Evolutionary conservation across 2,329 filamentous ascomycete genomes (phyloP).

Genomic region (Aotearoamyces nothofagi): DNA sequence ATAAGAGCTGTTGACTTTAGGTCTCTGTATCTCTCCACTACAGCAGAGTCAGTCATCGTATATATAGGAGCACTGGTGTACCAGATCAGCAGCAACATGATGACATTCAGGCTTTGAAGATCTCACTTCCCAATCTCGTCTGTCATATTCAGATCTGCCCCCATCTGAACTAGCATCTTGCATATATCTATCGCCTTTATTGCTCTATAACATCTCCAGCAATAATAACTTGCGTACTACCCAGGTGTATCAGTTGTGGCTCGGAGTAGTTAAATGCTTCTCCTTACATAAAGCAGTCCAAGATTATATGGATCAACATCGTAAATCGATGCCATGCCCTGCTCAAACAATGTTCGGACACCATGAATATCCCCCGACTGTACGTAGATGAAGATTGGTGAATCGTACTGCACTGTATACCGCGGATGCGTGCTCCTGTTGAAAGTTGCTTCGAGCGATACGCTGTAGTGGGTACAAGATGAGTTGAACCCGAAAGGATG

Average conservation of each 20-base stretch:
- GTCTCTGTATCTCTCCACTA: constrained; percentile 1
- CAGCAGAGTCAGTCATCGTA: neutral
- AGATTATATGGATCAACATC: constrained; percentile 5
- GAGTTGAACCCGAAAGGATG: neutral
- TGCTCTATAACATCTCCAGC: neutral
- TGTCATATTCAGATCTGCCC: neutral
- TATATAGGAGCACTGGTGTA: neutral
- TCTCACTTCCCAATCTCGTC: constrained; percentile 1
- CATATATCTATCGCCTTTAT: neutral
- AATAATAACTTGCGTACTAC: constrained; percentile 1
- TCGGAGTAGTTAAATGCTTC: neutral
- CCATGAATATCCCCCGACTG: neutral
- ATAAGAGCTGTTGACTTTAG: constrained; percentile 1
- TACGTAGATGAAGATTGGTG: neutral
- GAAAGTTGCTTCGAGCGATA: neutral
- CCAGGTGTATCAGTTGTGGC: constrained; percentile 1
- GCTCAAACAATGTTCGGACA: constrained; percentile 2
- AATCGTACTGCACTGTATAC: neutral
- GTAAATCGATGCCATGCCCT: constrained; percentile 4
- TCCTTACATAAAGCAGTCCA: constrained; percentile 4
- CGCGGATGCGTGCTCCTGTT: constrained; percentile 1
- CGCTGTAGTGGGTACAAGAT: constrained; percentile 1
- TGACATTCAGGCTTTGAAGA: neutral
- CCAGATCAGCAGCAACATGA: neutral
- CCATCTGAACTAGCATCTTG: neutral